These are phyloP conservation scores for Marsdenia floribunda DNA, from an alignment of 257 asterid species.

Conservation along the genomic window DNA sequence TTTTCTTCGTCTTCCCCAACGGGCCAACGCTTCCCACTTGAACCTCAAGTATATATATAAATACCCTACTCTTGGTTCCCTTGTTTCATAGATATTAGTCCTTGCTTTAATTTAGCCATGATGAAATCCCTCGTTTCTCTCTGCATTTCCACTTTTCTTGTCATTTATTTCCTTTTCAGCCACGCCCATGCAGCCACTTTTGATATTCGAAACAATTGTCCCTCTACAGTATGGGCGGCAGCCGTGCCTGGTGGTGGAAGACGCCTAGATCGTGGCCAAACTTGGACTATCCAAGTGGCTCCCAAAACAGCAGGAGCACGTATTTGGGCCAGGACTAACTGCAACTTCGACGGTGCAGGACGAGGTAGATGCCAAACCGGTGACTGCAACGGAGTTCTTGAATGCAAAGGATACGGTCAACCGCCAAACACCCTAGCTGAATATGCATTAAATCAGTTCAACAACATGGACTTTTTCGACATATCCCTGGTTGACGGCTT, in stretches of 20 bases:
- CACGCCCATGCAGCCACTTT: constrained; percentile 19
- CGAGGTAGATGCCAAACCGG: constrained; percentile 29
- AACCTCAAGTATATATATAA: background rate
- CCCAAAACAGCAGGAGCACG: constrained; percentile 22
- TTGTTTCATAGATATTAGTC: too few species aligned
- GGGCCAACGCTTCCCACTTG: background rate
- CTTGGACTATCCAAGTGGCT: constrained; percentile 15
- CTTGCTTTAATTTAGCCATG: too few species aligned
- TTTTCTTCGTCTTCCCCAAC: too few species aligned
- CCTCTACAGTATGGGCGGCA: constrained; percentile 33
- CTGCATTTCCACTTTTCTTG: constrained; percentile 7
- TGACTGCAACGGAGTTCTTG: constrained; percentile 30
- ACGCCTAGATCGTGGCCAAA: constrained; percentile 19
- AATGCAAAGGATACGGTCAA: constrained; percentile 37
- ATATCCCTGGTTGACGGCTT: constrained; percentile 11
- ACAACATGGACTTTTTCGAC: background rate
- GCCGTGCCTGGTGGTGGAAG: constrained; percentile 32
- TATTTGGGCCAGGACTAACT: constrained; percentile 34
- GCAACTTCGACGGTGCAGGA: constrained; percentile 22
- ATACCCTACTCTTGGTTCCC: background rate
- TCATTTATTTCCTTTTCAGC: constrained; percentile 10
- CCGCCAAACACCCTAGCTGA: constrained; percentile 61
- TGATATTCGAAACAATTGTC: constrained; percentile 28
- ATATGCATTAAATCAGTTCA: constrained; percentile 31
- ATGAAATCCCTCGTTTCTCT: too few species aligned